A percentile compares a stretch with the other conserved stretches of the same genome.
phyloP scores from a whole-genome alignment of 2,329 filamentous ascomycete species.

The Fusarium chaquense region DNA sequence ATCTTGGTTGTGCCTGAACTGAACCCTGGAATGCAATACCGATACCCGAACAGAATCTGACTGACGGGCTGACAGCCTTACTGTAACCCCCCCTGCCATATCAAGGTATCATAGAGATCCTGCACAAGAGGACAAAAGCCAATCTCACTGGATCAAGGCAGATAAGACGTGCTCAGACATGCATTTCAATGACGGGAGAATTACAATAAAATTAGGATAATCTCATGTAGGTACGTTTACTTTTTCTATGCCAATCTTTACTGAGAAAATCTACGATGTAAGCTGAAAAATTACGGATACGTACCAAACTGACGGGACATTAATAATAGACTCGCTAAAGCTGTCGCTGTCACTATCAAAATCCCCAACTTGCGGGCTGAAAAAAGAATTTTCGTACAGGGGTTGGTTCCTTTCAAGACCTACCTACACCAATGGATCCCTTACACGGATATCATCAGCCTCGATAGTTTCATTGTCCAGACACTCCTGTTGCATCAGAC shows the following conservation, averaged over 20 bases:
- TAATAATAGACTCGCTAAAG: slow-evolving; percentile 17
- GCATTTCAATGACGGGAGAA: slow-evolving; percentile 27
- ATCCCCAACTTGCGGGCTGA: background rate
- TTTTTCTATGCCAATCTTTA: background rate
- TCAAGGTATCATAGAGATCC: slow-evolving; percentile 33
- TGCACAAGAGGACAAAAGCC: slow-evolving; percentile 9
- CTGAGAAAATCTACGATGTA: background rate
- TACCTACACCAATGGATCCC: slow-evolving; percentile 5
- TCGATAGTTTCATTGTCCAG: slow-evolving; percentile 14
- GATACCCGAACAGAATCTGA: slow-evolving; percentile 31
- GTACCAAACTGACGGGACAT: slow-evolving; percentile 9
- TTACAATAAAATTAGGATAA: slow-evolving; percentile 16
- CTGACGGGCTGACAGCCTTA: background rate
- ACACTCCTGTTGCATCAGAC: slow-evolving; percentile 1
- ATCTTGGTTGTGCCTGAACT: slow-evolving; percentile 2
- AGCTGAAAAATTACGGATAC: background rate
- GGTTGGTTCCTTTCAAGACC: background rate
- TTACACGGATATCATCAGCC: background rate
- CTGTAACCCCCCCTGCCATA: slow-evolving; percentile 11
- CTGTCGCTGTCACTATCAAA: background rate
- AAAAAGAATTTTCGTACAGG: slow-evolving; percentile 24
- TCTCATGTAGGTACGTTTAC: background rate
- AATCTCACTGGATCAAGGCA: slow-evolving; percentile 13
- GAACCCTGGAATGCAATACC: slow-evolving; percentile 28
- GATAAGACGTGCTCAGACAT: slow-evolving; percentile 11